These are phyloP conservation scores for Neoarthrinium moseri DNA, from an alignment of 2,329 filamentous ascomycete genomes.

Conservation along the genomic window DNA sequence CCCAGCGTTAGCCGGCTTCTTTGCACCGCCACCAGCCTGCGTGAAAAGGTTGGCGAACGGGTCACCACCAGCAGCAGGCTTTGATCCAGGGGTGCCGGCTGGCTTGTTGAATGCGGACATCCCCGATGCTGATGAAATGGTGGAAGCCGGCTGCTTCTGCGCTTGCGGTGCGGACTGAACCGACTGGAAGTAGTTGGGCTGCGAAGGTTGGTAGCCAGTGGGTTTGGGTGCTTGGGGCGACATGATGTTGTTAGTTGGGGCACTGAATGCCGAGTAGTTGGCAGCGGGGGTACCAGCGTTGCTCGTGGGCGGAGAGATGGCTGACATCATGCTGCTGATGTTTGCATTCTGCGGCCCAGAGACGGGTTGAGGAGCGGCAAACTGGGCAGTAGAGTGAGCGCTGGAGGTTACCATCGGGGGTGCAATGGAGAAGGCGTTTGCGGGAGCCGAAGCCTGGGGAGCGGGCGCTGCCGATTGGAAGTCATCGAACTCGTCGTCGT, in stretches of 20 bases:
- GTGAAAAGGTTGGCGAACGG: slow-evolving; percentile 89
- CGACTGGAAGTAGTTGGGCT: slow-evolving; percentile 94
- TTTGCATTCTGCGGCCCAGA: slow-evolving; percentile 80
- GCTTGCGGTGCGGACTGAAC: slow-evolving; percentile 63
- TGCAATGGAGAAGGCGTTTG: slow-evolving; percentile 41
- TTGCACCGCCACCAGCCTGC: slow-evolving; percentile 69
- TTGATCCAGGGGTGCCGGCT: slow-evolving; percentile 43
- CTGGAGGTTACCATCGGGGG: slow-evolving; percentile 49
- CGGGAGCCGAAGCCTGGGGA: slow-evolving; percentile 40
- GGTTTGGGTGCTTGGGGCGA: slow-evolving; percentile 49
- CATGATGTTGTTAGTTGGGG: slow-evolving; percentile 41
- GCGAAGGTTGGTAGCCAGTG: slow-evolving; percentile 68
- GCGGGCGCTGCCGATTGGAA: slow-evolving; percentile 84
- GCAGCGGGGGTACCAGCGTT: slow-evolving; percentile 52
- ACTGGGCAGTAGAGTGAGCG: slow-evolving; percentile 61
- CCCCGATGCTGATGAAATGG: slow-evolving; percentile 14
- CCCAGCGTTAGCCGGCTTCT: slow-evolving; percentile 64
- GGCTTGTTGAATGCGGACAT: slow-evolving; percentile 44
- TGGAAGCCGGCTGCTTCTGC: slow-evolving; percentile 26
- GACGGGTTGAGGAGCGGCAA: slow-evolving; percentile 79
- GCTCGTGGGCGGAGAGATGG: slow-evolving; percentile 72
- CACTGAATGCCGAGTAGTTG: slow-evolving; percentile 64
- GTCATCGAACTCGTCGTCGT: slow-evolving; percentile 95
- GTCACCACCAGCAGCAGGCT: slow-evolving; percentile 66
- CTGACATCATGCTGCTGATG: slow-evolving; percentile 79